phyloP scores from a whole-genome alignment of 805 yeast species.

The Millerago galiae region DNA sequence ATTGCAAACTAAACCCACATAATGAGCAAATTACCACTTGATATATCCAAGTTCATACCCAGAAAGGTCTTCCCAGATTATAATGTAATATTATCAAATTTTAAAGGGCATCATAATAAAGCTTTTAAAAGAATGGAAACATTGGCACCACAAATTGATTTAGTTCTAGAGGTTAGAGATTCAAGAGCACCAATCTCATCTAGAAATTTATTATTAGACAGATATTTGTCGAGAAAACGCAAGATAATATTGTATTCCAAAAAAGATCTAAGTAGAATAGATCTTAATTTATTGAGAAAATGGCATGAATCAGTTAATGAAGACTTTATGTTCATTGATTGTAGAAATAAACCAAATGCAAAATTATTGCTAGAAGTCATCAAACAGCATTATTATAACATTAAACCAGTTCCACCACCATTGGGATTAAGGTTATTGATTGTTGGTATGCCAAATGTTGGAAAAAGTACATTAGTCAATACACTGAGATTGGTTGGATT shows the following conservation, averaged over 20 bases:
- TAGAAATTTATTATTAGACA: slow-evolving; percentile 71
- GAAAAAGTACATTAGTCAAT: slow-evolving; percentile 85
- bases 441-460: slow-evolving; percentile 97
- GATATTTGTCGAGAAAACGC: slow-evolving; percentile 47
- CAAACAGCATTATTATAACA: slow-evolving; percentile 34
- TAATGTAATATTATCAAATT: slow-evolving; percentile 64
- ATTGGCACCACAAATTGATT: slow-evolving; percentile 72
- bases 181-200: slow-evolving; percentile 85
- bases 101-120: slow-evolving; percentile 85
- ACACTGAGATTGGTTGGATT: slow-evolving; percentile 42
- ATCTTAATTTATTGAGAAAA: slow-evolving; percentile 28
- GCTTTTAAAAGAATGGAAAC: slow-evolving; percentile 64
- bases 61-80: slow-evolving; percentile 68
- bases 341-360: slow-evolving; percentile 46
- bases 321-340: slow-evolving; percentile 50
- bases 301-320: slow-evolving; percentile 43
- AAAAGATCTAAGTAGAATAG: slow-evolving; percentile 52
- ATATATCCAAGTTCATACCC: slow-evolving; percentile 45
- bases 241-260: slow-evolving; percentile 73
- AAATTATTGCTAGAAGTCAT: slow-evolving; percentile 43
- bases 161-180: slow-evolving; percentile 82
- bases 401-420: slow-evolving; percentile 67
- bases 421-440: slow-evolving; percentile 72
- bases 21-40: not conserved
- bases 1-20: not conserved